phyloP scores from a whole-genome alignment of 2,329 filamentous ascomycete genomes.

The Fusarium pseudonygamai region DNA sequence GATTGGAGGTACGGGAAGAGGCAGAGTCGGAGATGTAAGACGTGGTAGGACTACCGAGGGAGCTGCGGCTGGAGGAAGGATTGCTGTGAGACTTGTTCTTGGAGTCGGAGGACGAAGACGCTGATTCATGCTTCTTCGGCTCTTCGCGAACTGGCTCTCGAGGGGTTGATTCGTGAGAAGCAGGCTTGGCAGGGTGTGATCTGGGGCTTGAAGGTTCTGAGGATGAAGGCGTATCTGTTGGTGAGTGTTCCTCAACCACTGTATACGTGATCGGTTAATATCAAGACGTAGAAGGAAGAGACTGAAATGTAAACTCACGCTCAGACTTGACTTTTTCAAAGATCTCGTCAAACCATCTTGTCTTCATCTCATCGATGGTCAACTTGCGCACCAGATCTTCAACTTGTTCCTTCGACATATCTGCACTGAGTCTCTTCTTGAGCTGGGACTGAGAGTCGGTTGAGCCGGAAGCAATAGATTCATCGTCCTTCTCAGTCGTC shows the following conservation, averaged over 20 bases:
- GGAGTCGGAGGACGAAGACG: background rate
- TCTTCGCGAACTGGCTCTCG: conserved; percentile 38
- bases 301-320: conserved; percentile 19
- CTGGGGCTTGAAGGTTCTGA: conserved; percentile 34
- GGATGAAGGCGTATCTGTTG: conserved; percentile 32
- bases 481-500: conserved; percentile 11
- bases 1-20: conserved; percentile 23
- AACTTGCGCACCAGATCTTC: conserved; percentile 38
- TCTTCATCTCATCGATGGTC: conserved; percentile 42
- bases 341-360: conserved; percentile 41
- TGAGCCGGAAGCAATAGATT: conserved; percentile 28
- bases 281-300: background rate
- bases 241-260: conserved; percentile 38
- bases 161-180: background rate
- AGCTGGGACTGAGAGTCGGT: conserved; percentile 28
- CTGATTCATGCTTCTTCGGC: conserved; percentile 10
- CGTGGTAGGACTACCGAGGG: conserved; percentile 23
- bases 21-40: conserved; percentile 36
- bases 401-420: conserved; percentile 42
- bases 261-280: background rate
- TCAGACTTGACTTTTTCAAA: conserved; percentile 42
- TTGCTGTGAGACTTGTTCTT: background rate
- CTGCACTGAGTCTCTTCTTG: conserved; percentile 36
- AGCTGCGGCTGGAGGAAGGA: conserved; percentile 9
- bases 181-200: conserved; percentile 12